Conservation (phyloP, 352 stramenopile species). For the Pythium vanterpoolii region DNA sequence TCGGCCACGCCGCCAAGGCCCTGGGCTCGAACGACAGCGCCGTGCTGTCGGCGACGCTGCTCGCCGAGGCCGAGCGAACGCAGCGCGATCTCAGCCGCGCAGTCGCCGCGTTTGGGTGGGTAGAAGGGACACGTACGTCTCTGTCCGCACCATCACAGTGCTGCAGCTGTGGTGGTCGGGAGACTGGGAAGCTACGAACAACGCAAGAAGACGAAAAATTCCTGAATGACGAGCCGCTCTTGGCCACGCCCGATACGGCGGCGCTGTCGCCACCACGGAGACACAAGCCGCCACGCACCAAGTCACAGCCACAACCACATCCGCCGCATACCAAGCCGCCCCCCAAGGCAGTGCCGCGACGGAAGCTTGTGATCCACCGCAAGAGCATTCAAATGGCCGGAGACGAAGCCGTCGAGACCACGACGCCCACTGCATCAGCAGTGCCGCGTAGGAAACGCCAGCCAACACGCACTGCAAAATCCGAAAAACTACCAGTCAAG, state of each 20-base stretch:
- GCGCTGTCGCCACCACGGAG: slow-evolving; percentile 20
- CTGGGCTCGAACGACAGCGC: slow-evolving; percentile 2
- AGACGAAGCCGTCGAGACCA: background rate
- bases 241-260: slow-evolving; percentile 14
- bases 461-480: too few relatives aligned
- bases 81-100: slow-evolving; percentile 13
- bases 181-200: background rate
- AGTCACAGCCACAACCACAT: too few relatives aligned
- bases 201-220: background rate
- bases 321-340: background rate
- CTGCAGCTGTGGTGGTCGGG: slow-evolving; percentile 4
- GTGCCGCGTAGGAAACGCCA: too few relatives aligned
- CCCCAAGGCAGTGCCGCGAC: background rate
- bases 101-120: background rate
- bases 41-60: background rate
- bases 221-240: slow-evolving; percentile 5
- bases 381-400: background rate
- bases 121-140: background rate
- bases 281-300: background rate
- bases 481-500: background rate
- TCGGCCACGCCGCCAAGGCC: slow-evolving; percentile 1
- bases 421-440: too few relatives aligned
- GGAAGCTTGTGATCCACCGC: slow-evolving; percentile 18
- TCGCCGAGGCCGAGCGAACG: background rate
- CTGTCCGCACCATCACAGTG: background rate